Conservation (phyloP, 331 rosid species). For the Cydonia oblonga region DNA sequence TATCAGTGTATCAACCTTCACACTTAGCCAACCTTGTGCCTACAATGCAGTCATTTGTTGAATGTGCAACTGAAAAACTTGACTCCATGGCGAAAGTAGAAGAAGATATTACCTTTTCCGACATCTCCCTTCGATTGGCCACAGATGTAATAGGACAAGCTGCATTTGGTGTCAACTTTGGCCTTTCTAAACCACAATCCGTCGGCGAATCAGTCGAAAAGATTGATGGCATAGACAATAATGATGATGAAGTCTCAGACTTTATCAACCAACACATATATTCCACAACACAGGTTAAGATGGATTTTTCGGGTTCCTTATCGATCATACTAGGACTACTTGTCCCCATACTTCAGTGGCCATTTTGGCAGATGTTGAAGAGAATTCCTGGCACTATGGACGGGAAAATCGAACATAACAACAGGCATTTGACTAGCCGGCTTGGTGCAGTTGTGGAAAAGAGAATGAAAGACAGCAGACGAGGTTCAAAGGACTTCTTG, state of each 20-base stretch:
- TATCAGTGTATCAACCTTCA: constrained; percentile 77
- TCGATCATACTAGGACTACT: constrained; percentile 84
- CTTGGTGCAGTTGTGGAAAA: constrained; percentile 57
- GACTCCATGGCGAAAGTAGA: constrained; percentile 24
- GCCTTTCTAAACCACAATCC: constrained; percentile 51
- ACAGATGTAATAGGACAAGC: constrained; percentile 82
- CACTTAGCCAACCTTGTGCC: constrained; percentile 65
- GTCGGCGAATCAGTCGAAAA: constrained; percentile 18
- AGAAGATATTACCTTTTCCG: constrained; percentile 56
- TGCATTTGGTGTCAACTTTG: constrained; percentile 90
- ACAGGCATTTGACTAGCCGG: constrained; percentile 43
- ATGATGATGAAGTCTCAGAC: constrained; percentile 46
- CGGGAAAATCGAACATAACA: constrained; percentile 64
- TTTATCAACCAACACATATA: constrained; percentile 76
- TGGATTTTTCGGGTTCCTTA: constrained; percentile 87
- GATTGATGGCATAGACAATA: not conserved
- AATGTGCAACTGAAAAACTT: constrained; percentile 58
- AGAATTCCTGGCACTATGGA: constrained; percentile 89
- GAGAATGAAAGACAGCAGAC: constrained; percentile 38
- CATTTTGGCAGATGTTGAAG: constrained; percentile 69
- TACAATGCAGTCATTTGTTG: constrained; percentile 76
- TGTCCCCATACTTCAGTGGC: constrained; percentile 69
- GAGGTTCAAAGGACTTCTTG: constrained; percentile 69
- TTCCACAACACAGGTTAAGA: constrained; percentile 80
- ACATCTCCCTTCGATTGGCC: constrained; percentile 60